A percentile compares a stretch with the other conserved stretches of the same genome.
Conservation (phyloP, 495 filamentous ascomycete species). For the Penicillium taxi region DNA sequence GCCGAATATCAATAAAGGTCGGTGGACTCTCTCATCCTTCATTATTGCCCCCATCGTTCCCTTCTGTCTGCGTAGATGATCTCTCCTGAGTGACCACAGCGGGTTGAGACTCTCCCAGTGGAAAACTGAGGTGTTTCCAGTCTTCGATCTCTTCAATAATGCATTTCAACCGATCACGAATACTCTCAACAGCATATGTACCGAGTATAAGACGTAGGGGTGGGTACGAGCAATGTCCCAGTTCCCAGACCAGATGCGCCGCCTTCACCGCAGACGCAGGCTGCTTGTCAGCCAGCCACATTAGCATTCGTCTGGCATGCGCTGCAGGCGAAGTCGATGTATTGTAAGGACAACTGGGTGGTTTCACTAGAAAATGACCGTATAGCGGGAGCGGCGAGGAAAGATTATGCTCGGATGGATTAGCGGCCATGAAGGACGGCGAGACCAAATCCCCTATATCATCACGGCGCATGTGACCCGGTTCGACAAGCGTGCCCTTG, state of each 20-base stretch:
- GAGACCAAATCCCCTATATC: constrained; percentile 38
- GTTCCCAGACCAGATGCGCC: constrained; percentile 93
- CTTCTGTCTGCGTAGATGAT: constrained; percentile 2
- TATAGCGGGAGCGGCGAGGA: constrained; percentile 62
- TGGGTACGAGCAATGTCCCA: constrained; percentile 87
- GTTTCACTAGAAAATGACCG: constrained; percentile 87
- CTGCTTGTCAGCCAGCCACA: constrained; percentile 88
- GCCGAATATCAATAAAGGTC: too few species aligned
- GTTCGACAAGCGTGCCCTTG: constrained; percentile 86
- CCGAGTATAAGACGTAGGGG: constrained; percentile 79
- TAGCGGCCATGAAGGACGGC: constrained; percentile 16
- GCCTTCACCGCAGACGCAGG: constrained; percentile 88
- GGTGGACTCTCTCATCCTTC: background rate
- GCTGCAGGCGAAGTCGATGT: constrained; percentile 68
- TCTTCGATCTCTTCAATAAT: constrained; percentile 94
- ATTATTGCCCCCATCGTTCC: constrained; percentile 1
- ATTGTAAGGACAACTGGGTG: constrained; percentile 72
- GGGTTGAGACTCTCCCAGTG: constrained; percentile 26
- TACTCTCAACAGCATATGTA: constrained; percentile 90
- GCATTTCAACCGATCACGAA: constrained; percentile 76
- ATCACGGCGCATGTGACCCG: constrained; percentile 78
- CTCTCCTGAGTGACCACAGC: constrained; percentile 6
- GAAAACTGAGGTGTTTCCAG: constrained; percentile 72
- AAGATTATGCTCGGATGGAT: constrained; percentile 26
- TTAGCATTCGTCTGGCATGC: constrained; percentile 88